Base-by-base conservation (phyloP, 2,329 filamentous ascomycete species). In the Colletotrichum musae region DNA sequence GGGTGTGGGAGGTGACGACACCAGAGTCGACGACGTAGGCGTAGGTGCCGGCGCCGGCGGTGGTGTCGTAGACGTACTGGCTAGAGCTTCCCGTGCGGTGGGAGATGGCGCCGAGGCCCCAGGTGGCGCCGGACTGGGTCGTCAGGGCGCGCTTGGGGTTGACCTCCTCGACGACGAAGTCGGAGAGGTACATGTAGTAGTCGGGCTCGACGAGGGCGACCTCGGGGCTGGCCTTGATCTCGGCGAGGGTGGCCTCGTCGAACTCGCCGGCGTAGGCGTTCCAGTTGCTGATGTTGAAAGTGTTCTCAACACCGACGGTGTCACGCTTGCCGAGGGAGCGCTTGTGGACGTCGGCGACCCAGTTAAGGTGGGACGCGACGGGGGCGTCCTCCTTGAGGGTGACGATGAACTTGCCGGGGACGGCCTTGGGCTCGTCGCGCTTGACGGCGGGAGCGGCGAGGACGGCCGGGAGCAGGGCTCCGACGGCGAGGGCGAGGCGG, bases 21-120 rank as follows among this genome's bases (percentile, higher is more conserved):
- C 88, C 87, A 0, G 85, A 88, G 75, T 90, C 88, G 64, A 89
- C 77, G 59, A 90, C 77, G 74, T 89, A 90, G 57, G 83, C 79
- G 69, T 81, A 88, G 59, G 78, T 82, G 39, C 77, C 80, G 15
- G 74, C 64, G 15, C 84, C 84, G 24, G 82, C 81, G 21, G 74
- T 78, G 9, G 72, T 66, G 69, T 86, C 81, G 74, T 85, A 86
- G 32, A 76, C 70, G 72, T 86, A 86, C 56, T 76, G 73, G 13
- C 60, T 77, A 7, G 72, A 76, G 41, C 77, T 77, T 21, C 76
- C 72, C 18, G 73, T 78, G 18, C 76, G 73, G 75, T 82, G 80
- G 7, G 85, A 87, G 70, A 87, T 77, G 39, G 82, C 79, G 2
- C 79, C 80, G 28, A 87, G 81, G 21, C 84, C 84, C 82, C 84